phyloP scores from a whole-genome alignment of 805 yeast genomes.

The Middelhovenomyces tepae region DNA sequence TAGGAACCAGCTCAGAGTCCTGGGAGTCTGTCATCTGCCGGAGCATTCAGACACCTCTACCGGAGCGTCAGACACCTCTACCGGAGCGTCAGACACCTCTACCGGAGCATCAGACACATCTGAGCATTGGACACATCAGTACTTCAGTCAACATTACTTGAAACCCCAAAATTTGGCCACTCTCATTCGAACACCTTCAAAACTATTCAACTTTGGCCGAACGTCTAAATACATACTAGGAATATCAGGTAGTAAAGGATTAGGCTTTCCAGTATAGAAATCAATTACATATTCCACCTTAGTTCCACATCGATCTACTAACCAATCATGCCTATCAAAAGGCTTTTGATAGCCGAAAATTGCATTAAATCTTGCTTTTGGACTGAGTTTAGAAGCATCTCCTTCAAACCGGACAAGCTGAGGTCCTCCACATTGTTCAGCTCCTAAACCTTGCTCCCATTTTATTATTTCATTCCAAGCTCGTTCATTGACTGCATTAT shows the following conservation, averaged over 20 bases:
- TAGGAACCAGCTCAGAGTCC: no score
- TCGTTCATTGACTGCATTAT: conserved; percentile 84
- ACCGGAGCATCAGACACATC: no score
- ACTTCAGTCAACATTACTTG: conserved; percentile 3
- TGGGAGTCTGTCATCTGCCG: neutral
- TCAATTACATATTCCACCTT: conserved; percentile 87
- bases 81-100: no score
- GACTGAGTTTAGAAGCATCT: conserved; percentile 75
- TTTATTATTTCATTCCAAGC: conserved; percentile 78
- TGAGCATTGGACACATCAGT: no score
- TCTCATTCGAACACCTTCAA: conserved; percentile 75
- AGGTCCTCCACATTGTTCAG: conserved; percentile 65
- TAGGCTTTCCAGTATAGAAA: conserved; percentile 60
- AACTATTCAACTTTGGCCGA: conserved; percentile 76
- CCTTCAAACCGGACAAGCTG: conserved; percentile 82
- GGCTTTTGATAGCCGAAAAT: conserved; percentile 68
- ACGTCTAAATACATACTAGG: conserved; percentile 76
- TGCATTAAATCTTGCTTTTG: conserved; percentile 68
- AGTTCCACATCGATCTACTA: conserved; percentile 73
- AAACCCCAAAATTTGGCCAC: conserved; percentile 43
- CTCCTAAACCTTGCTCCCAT: conserved; percentile 55
- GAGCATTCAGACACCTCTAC: neutral
- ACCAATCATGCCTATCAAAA: conserved; percentile 96
- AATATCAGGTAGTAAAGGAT: conserved; percentile 36
- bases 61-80: no score